Evolutionary conservation across 1,284 basidiomycete species (phyloP).

Genomic region (Chalciporus sp.): DNA sequence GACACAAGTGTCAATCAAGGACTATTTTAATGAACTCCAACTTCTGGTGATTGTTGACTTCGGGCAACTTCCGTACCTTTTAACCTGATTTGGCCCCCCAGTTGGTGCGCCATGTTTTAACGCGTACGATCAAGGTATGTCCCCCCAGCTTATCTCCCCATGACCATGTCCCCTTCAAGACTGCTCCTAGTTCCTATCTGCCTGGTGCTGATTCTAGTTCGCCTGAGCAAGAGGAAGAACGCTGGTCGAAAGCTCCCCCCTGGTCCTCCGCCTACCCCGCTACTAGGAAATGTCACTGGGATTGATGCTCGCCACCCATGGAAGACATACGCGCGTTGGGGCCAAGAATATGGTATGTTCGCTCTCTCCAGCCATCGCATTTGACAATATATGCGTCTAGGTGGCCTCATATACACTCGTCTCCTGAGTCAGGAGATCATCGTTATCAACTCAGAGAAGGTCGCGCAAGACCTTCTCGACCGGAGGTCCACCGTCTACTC

Average conservation of each 20-base stretch:
- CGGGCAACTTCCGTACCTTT: too few relatives aligned
- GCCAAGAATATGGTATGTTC: conserved; percentile 23
- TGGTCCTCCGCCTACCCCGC: conserved; percentile 19
- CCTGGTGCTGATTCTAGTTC: conserved; percentile 8
- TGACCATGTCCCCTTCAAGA: conserved; percentile 6
- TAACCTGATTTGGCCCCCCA: too few relatives aligned
- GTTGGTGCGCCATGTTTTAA: too few relatives aligned
- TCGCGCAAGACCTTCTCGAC: conserved; percentile 26
- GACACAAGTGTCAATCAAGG: too few relatives aligned
- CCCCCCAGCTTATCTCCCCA: neutral
- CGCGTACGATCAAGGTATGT: too few relatives aligned
- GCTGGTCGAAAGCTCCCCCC: conserved; percentile 19
- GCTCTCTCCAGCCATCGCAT: neutral
- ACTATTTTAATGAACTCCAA: too few relatives aligned
- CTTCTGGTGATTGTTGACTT: too few relatives aligned
- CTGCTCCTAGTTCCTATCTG: conserved; percentile 8
- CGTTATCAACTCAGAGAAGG: conserved; percentile 27
- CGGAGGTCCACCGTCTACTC: conserved; percentile 26
- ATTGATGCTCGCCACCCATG: conserved; percentile 23
- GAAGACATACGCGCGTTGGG: conserved; percentile 27
- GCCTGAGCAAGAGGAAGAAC: conserved; percentile 12
- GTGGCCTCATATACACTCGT: conserved; percentile 25
- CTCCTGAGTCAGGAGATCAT: conserved; percentile 17
- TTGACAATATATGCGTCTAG: conserved; percentile 7
- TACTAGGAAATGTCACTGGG: conserved; percentile 24